These are phyloP conservation scores for Collybiopsis confluens DNA, from an alignment of 768 basidiomycete species.

Conservation along the genomic window DNA sequence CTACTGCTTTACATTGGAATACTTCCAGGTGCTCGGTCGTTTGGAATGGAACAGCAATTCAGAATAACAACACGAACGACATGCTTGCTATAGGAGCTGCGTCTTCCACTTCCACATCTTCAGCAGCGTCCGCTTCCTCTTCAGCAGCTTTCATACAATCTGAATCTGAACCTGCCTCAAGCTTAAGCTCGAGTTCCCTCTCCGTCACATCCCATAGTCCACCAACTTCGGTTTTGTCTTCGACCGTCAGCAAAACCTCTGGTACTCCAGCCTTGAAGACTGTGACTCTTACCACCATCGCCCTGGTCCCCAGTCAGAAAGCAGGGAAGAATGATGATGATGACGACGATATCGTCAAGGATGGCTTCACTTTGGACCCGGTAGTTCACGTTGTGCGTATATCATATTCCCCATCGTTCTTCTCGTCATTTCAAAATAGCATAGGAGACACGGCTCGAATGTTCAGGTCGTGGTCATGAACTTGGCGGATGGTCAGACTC, in stretches of 20 bases:
- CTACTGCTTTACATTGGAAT: conserved; percentile 29
- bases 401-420: neutral
- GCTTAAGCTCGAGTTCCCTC: neutral
- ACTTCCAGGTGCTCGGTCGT: conserved; percentile 44
- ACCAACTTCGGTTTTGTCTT: neutral
- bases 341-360: conserved; percentile 8
- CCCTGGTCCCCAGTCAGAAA: conserved; percentile 2
- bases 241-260: conserved; percentile 8
- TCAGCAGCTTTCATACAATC: neutral
- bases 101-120: neutral
- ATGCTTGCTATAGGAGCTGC: neutral
- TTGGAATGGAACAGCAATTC: conserved; percentile 44
- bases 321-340: conserved; percentile 6
- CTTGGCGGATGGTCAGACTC: conserved; percentile 16
- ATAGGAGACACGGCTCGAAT: neutral
- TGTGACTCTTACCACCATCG: conserved; percentile 21
- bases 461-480: neutral
- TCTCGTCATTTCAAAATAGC: neutral
- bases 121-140: neutral
- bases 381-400: neutral
- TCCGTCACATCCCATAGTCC: conserved; percentile 1
- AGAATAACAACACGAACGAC: conserved; percentile 9
- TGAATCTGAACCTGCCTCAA: neutral
- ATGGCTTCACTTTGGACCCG: conserved; percentile 13
- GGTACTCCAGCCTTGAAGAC: conserved; percentile 9